Conservation (phyloP, 345 rosid genomes). For the Geranium brycei region DNA sequence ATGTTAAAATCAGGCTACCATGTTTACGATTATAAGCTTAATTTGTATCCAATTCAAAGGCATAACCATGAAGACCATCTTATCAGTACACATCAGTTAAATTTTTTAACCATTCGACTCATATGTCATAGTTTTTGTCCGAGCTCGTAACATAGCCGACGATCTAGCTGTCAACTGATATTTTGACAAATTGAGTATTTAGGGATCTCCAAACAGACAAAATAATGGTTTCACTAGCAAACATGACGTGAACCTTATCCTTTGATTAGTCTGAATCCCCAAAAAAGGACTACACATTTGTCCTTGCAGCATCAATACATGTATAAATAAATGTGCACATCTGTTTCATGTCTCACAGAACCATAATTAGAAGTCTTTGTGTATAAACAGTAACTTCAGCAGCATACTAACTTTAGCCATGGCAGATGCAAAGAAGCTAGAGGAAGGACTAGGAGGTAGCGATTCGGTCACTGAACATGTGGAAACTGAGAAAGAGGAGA, state of each 20-base stretch:
- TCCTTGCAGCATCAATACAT: neutral
- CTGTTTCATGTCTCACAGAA: too few relatives aligned
- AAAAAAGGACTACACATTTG: neutral
- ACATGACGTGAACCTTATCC: neutral
- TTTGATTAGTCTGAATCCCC: neutral
- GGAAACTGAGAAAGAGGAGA: slow-evolving; percentile 1
- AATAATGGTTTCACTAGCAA: neutral
- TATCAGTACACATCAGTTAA: too few relatives aligned
- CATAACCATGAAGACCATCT: too few relatives aligned
- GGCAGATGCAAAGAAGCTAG: slow-evolving; percentile 36
- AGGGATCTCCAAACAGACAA: neutral
- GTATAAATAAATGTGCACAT: too few relatives aligned
- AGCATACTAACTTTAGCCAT: slow-evolving; percentile 6
- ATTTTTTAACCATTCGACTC: too few relatives aligned
- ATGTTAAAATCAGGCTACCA: too few relatives aligned
- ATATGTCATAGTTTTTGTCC: neutral
- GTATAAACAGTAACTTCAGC: too few relatives aligned
- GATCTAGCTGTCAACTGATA: neutral
- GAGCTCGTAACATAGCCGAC: too few relatives aligned
- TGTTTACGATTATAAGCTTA: too few relatives aligned
- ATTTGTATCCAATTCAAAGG: too few relatives aligned
- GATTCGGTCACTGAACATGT: neutral
- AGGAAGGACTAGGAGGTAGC: slow-evolving; percentile 29
- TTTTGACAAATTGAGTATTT: neutral
- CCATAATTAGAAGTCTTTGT: too few relatives aligned